Conservation (phyloP, 306 rosid genomes). For the Myrica gale region DNA sequence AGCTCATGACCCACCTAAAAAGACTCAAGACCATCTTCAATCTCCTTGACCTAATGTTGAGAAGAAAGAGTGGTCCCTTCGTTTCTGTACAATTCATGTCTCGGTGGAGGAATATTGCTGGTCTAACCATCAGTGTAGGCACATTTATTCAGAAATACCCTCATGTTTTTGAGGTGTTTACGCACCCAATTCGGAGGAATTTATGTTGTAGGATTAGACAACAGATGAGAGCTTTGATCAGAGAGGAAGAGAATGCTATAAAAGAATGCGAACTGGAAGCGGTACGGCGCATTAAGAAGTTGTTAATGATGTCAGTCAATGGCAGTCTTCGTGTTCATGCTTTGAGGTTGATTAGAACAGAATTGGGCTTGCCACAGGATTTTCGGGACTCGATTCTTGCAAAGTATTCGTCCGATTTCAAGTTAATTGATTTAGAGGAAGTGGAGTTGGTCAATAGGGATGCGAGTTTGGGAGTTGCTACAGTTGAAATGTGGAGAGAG, state of each 20-base stretch:
- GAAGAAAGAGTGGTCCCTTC: constrained; percentile 58
- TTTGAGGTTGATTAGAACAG: constrained; percentile 63
- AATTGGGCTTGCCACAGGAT: constrained; percentile 70
- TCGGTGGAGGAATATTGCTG: constrained; percentile 56
- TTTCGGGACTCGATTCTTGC: constrained; percentile 66
- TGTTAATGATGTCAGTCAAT: constrained; percentile 57
- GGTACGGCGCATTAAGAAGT: constrained; percentile 56
- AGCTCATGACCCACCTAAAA: constrained; percentile 37
- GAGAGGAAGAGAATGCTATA: constrained; percentile 43
- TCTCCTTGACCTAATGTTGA: constrained; percentile 44
- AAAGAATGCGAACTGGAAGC: constrained; percentile 46
- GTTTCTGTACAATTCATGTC: constrained; percentile 68
- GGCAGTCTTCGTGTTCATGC: constrained; percentile 63
- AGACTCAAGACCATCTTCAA: constrained; percentile 48
- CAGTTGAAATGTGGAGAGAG: constrained; percentile 67
- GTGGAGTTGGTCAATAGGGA: constrained; percentile 54
- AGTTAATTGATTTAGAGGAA: constrained; percentile 53
- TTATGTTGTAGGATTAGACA: constrained; percentile 52
- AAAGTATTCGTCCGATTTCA: constrained; percentile 45
- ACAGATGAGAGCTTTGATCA: constrained; percentile 40
- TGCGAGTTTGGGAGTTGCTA: constrained; percentile 41
- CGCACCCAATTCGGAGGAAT: constrained; percentile 51
- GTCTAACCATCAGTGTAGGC: constrained; percentile 48
- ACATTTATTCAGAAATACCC: constrained; percentile 55
- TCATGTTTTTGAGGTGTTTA: constrained; percentile 65